Base-by-base conservation (phyloP, 2,329 filamentous ascomycete species). In the Coniochaeta sp. region DNA sequence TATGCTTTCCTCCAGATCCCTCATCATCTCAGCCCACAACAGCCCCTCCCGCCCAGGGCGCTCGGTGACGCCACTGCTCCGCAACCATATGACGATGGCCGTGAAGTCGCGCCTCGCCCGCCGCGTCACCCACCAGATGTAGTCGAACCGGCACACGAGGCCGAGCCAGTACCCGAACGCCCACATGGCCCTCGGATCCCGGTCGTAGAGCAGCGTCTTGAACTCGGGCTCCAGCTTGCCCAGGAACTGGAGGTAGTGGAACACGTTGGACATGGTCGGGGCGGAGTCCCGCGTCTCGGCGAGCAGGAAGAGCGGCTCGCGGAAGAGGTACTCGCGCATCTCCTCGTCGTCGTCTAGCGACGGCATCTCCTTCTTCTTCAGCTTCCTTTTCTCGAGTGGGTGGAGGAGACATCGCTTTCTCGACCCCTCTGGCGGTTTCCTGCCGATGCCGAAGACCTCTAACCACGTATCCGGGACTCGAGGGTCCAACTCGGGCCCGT, bases 151-250 rank as follows among this genome's bases (percentile, higher is more conserved):
- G 48, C 56, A 60, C 48, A 62, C 24, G 20, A 59, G 48, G n/a
- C 60, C 60, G 50, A 60, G 55, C 59, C 59, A 62, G 56, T 60
- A 60, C 51, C 60, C 60, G 31, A 58, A 59, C 6, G 59, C 18
- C 60, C 60, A 62, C 22, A 62, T 52, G 2, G 59, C 55, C 33
- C 49, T 52, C 18, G 57, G 53, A 48, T 62, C 58, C n/a, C 59
- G 52, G 18, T 49, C 50, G 4, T 48, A 32, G 13, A 62, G 55
- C 45, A 55, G 55, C 10, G 38, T 18, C 3, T 53, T 55, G 38
- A 60, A 58, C 7, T 49, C 56, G 35, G 24, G 35, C 28, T 52
- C 42, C 24, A 61, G 49, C 52, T 58, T 56, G 33, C 53, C 54
- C 14, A 57, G 22, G 42, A 62, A 61, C 54, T 59, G 57, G 27